Conservation (phyloP, 441 rosid species). For the Theobroma grandiflorum region DNA sequence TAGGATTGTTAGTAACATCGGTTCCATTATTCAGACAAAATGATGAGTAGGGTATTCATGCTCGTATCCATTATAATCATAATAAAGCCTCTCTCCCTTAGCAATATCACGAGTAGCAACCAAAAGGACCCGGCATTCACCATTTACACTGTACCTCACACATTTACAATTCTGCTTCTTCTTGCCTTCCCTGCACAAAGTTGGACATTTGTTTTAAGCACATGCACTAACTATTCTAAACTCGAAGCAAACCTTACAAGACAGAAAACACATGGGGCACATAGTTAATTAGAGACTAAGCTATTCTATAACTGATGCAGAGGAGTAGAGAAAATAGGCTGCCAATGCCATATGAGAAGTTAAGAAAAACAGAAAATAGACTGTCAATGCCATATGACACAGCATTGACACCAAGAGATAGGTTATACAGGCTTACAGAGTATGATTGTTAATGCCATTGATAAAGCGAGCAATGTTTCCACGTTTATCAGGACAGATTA, state of each 20-base stretch:
- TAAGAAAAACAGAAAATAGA: not conserved
- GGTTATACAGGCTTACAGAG: slow-evolving; percentile 56
- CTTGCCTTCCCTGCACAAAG: slow-evolving; percentile 81
- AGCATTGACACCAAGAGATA: slow-evolving; percentile 12
- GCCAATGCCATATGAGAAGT: not conserved
- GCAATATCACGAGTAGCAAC: slow-evolving; percentile 89
- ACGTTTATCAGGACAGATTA: slow-evolving; percentile 86
- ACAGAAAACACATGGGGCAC: not conserved
- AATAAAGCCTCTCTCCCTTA: slow-evolving; percentile 72
- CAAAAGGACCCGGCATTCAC: slow-evolving; percentile 87
- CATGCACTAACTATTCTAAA: slow-evolving; percentile 18
- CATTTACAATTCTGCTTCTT: slow-evolving; percentile 96
- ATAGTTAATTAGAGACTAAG: slow-evolving; percentile 6
- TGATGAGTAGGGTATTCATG: slow-evolving; percentile 75
- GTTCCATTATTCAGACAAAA: slow-evolving; percentile 53
- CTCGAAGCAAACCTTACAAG: not conserved
- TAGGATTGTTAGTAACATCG: slow-evolving; percentile 39
- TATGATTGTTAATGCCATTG: slow-evolving; percentile 89
- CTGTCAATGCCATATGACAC: not conserved
- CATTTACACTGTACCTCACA: slow-evolving; percentile 84
- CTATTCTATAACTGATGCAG: slow-evolving; percentile 11
- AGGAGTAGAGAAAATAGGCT: slow-evolving; percentile 1
- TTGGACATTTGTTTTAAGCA: slow-evolving; percentile 31
- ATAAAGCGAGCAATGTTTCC: slow-evolving; percentile 90
- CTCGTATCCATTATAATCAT: slow-evolving; percentile 76